These are phyloP conservation scores for Nannochloropsis oceanica DNA, from an alignment of 108 stramenopile species.

Conservation along the genomic window DNA sequence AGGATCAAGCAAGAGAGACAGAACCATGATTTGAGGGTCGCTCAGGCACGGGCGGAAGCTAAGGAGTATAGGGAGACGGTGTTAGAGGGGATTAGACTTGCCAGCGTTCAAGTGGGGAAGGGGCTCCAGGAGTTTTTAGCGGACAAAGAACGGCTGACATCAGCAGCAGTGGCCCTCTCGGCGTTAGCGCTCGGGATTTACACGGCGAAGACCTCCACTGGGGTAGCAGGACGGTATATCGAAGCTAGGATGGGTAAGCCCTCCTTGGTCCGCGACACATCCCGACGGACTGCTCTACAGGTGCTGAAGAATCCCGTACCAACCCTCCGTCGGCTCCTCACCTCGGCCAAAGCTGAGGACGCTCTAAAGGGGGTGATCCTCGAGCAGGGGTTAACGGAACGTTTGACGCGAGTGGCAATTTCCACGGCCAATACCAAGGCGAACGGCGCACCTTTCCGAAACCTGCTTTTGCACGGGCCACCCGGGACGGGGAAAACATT, in stretches of 20 bases:
- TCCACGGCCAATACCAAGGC: slow-evolving; percentile 90
- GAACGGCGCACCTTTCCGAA: slow-evolving; percentile 94
- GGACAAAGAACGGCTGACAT: slow-evolving; percentile 73
- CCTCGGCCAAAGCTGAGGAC: slow-evolving; percentile 36
- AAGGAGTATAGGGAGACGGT: slow-evolving; percentile 74
- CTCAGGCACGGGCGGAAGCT: slow-evolving; percentile 60
- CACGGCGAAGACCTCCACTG: slow-evolving; percentile 62
- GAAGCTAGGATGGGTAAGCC: slow-evolving; percentile 90
- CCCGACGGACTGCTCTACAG: slow-evolving; percentile 59
- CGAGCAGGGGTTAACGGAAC: slow-evolving; percentile 43
- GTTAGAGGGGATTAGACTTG: slow-evolving; percentile 72
- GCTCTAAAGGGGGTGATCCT: slow-evolving; percentile 88
- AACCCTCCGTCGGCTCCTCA: slow-evolving; percentile 12
- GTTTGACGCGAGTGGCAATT: slow-evolving; percentile 66
- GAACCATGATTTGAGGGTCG: slow-evolving; percentile 87
- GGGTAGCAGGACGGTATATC: slow-evolving; percentile 71
- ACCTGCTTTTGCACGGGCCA: slow-evolving; percentile 88
- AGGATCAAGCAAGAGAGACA: slow-evolving; percentile 80
- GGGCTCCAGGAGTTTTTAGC: slow-evolving; percentile 61
- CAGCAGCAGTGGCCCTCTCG: slow-evolving; percentile 73
- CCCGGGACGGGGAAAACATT: slow-evolving; percentile 99
- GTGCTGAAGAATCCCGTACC: slow-evolving; percentile 21
- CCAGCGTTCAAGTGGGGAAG: slow-evolving; percentile 65
- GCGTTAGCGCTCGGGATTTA: slow-evolving; percentile 71
- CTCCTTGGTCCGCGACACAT: slow-evolving; percentile 87